Base-by-base conservation (phyloP, 2,329 filamentous ascomycete species). In the Trichoderma pleuroti region DNA sequence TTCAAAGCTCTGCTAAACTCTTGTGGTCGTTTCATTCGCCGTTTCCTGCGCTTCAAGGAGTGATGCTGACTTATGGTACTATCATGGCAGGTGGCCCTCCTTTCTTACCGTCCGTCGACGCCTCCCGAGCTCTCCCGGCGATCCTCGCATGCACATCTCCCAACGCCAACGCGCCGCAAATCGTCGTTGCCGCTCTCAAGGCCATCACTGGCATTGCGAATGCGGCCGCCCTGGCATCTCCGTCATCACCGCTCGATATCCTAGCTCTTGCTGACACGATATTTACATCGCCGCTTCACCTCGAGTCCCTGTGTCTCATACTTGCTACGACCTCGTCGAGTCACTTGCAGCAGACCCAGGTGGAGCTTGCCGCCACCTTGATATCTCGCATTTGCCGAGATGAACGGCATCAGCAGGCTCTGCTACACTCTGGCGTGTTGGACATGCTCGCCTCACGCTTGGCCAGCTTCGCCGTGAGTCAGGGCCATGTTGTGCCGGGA, bases 361-460 rank as follows among this genome's bases (percentile, higher is more conserved):
- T 92, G 71, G 83, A 84, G 1, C 84, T 92, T 39, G 85, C 88
- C 3, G 86, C 90, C 46, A 83, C 78, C 73, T 80, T 91, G 61
- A 85, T 91, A 76, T 83, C 81, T 71, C 81, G 79, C 39, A 79
- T 90, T n/a, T 96, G 93, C 77, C 85, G 84, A 21, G 88, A 91
- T 72, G 90, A 94, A 71, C 82, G 82, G 12, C 90, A 96, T 72
- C 93, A 92, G 79, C 87, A 88, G 72, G 82, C 87, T n/a, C 82
- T 98, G 68, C 88, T 92, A 12, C 90, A 90, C 46, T 86, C 85
- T 12, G 92, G 93, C 7, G 86, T 97, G 30, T 83, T 98, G 39
- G 93, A 97, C 80, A 88, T 91, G 14, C 85, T 98, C 32, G 91
- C 93, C 30, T 86, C 89, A 6, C 90, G 90, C 74, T 82, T 98